phyloP scores from a whole-genome alignment of 169 alveolate species.

The Cyclospora cayetanensis region DNA sequence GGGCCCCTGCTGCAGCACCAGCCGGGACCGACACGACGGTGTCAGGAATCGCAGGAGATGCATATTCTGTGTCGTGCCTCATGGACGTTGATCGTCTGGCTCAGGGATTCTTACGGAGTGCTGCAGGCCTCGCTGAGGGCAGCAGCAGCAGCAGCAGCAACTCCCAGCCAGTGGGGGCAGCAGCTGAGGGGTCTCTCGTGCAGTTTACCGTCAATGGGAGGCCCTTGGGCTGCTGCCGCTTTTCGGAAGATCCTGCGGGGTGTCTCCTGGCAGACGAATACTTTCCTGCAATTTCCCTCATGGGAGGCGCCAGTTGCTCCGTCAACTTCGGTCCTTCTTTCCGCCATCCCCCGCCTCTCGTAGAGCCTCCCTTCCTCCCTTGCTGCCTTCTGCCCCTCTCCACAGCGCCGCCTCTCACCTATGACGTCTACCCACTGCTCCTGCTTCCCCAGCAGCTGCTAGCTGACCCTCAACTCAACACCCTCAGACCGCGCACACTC shows the following conservation, averaged over 20 bases:
- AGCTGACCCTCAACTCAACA: slow-evolving; percentile 11
- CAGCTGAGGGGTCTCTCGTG: slow-evolving; percentile 40
- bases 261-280: slow-evolving; percentile 42
- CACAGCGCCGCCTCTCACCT: slow-evolving; percentile 63
- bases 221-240: slow-evolving; percentile 20
- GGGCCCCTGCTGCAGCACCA: neutral
- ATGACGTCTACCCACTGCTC: slow-evolving; percentile 44
- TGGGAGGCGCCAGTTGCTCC: slow-evolving; percentile 54
- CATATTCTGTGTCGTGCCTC: slow-evolving; percentile 10
- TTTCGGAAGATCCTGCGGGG: neutral
- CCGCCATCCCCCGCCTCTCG: slow-evolving; percentile 48
- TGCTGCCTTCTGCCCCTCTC: slow-evolving; percentile 73
- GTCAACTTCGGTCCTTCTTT: slow-evolving; percentile 69
- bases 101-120: slow-evolving; percentile 69
- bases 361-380: slow-evolving; percentile 34
- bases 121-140: slow-evolving; percentile 5
- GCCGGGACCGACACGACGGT: neutral
- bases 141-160: neutral
- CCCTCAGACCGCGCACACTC: slow-evolving; percentile 56
- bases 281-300: slow-evolving; percentile 63
- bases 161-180: neutral
- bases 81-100: slow-evolving; percentile 56
- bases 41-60: neutral
- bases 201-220: slow-evolving; percentile 57
- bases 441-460: slow-evolving; percentile 31